These are phyloP conservation scores for Peronospora farinosa DNA, from an alignment of 352 stramenopile species.

Conservation along the genomic window DNA sequence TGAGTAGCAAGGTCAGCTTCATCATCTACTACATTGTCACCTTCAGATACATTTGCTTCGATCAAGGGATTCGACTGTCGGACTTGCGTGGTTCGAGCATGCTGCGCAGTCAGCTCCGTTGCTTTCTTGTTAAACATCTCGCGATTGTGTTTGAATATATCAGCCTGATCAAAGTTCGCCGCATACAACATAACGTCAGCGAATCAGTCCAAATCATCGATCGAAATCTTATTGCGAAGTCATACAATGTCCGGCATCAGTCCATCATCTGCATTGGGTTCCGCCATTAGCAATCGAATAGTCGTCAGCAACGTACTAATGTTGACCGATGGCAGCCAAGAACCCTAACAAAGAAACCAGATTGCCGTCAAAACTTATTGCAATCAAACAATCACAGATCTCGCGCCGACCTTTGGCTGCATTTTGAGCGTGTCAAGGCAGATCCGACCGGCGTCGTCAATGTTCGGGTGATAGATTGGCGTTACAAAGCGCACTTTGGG, in stretches of 20 bases:
- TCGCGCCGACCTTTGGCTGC: conserved; percentile 61
- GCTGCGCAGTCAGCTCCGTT: conserved; percentile 47
- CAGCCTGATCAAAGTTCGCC: conserved; percentile 33
- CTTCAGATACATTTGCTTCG: conserved; percentile 5
- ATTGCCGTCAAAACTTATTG: neutral
- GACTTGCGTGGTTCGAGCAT: conserved; percentile 29
- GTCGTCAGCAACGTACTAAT: conserved; percentile 87
- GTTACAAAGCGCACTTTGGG: conserved; percentile 74
- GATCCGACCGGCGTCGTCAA: conserved; percentile 82
- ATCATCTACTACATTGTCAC: neutral
- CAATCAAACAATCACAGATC: neutral
- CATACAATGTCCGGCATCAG: conserved; percentile 86
- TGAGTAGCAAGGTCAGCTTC: conserved; percentile 12
- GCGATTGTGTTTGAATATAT: conserved; percentile 73
- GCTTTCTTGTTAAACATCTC: conserved; percentile 66
- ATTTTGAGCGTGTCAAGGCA: conserved; percentile 90
- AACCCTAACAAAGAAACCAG: conserved; percentile 42
- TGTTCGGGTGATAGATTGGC: conserved; percentile 83
- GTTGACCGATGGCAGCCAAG: conserved; percentile 89
- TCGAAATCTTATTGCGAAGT: neutral
- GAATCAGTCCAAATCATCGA: neutral
- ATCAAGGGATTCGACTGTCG: conserved; percentile 3
- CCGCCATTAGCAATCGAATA: conserved; percentile 86
- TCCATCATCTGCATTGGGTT: conserved; percentile 87
- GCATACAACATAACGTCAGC: conserved; percentile 1